A percentile compares a stretch with the other conserved stretches of the same genome.
phyloP scores from a whole-genome alignment of 108 stramenopile genomes.

The Nannochloropsis granulata region DNA sequence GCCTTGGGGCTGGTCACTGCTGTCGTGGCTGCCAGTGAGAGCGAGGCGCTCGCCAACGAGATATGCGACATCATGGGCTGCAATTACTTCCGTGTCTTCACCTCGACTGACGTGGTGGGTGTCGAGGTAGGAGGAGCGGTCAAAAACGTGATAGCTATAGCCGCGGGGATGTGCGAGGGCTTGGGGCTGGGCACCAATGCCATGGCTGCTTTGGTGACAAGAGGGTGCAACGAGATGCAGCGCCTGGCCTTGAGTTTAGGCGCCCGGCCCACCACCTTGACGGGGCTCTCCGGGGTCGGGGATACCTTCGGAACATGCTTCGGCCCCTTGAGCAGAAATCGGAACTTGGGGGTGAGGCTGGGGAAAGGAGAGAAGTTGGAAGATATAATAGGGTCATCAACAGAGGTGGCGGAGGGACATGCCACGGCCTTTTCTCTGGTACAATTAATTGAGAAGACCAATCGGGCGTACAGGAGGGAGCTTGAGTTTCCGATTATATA shows the following conservation, averaged over 20 bases:
- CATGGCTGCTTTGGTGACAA: constrained; percentile 81
- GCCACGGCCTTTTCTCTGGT: constrained; percentile 78
- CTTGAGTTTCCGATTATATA: constrained; percentile 89
- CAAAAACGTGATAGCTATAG: constrained; percentile 91
- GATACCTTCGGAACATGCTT: constrained; percentile 96
- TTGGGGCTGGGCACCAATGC: constrained; percentile 87
- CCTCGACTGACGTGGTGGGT: constrained; percentile 70
- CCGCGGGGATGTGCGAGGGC: constrained; percentile 92
- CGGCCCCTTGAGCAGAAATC: constrained; percentile 82
- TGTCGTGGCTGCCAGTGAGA: constrained; percentile 82
- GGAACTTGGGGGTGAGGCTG: constrained; percentile 73
- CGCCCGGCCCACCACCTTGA: constrained; percentile 64
- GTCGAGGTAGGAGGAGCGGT: constrained; percentile 92
- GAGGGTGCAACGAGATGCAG: constrained; percentile 89
- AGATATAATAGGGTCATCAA: constrained; percentile 51
- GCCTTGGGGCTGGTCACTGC: constrained; percentile 68
- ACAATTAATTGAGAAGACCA: constrained; percentile 62
- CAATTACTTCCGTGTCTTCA: constrained; percentile 70
- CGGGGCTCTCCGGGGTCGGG: constrained; percentile 81
- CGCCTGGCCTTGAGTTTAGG: constrained; percentile 64
- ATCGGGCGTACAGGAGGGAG: constrained; percentile 70
- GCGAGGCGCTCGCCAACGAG: constrained; percentile 58
- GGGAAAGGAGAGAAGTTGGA: constrained; percentile 83
- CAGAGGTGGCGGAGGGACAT: constrained; percentile 88
- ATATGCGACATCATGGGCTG: constrained; percentile 59